Conservation (phyloP, 345 rosid genomes). For the Melaleuca alternifolia region DNA sequence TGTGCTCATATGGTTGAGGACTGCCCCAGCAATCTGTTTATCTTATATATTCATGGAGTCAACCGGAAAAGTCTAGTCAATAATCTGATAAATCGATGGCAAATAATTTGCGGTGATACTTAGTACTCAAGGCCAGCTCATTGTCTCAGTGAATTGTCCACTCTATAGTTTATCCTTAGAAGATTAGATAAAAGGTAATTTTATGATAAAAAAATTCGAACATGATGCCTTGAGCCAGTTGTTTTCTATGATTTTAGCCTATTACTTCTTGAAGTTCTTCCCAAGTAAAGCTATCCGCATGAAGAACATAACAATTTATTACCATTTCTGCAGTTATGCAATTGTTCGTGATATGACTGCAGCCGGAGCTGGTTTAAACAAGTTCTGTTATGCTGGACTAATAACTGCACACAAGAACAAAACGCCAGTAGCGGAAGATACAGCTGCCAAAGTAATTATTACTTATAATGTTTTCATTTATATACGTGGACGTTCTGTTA, state of each 20-base stretch:
- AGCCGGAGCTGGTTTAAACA: conserved; percentile 87
- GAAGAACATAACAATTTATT: background rate
- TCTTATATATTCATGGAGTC: background rate
- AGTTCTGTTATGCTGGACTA: conserved; percentile 96
- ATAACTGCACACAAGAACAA: conserved; percentile 75
- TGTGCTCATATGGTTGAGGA: background rate
- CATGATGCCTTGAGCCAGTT: background rate
- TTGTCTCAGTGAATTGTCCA: background rate
- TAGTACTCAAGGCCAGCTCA: background rate
- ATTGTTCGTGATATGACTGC: conserved; percentile 98
- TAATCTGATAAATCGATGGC: background rate
- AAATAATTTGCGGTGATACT: background rate
- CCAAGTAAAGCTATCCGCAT: background rate
- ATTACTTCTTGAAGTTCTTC: background rate
- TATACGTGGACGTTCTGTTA: background rate
- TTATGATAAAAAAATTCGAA: background rate
- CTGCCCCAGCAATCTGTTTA: background rate
- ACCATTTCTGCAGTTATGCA: conserved; percentile 41
- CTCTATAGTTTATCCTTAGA: background rate
- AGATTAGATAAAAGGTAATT: background rate
- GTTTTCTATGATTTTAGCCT: background rate
- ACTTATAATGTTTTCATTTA: background rate
- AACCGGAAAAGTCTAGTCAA: background rate
- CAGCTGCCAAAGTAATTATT: conserved; percentile 44
- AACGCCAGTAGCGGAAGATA: conserved; percentile 50